Evolutionary conservation across 768 basidiomycete genomes (phyloP), one percentile per base, ranked within the genome.

Genomic region (Boletus insuetus): DNA sequence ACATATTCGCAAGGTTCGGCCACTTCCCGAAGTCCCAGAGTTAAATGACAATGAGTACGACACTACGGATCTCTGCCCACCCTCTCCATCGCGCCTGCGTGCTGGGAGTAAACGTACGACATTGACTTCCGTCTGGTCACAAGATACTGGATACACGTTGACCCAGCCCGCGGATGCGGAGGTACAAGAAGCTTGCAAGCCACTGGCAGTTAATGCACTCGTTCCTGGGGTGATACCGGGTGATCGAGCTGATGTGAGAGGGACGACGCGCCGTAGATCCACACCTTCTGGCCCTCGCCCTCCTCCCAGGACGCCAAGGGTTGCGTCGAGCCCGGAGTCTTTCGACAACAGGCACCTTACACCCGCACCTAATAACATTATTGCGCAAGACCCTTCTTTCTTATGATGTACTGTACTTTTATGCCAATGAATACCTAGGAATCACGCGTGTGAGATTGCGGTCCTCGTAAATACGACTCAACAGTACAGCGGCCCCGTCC

Each of bases 121-220:
- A 26, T 40, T 40, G 46, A 13, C 51, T 12, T 51, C 67, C 6
- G 57, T 71, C 17, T 69, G 64, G 69, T 73, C 69, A 34, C 62
- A 69, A 40, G 70, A 86, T 74, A 24, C 70, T 70, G 54, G 86
- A 65, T 35, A 68, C 75, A 50, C 75, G 75, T 62, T 71, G 73
- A 22, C 75, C 46, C 53, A 49, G n/a, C 13, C 39, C 3, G 46
- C 22, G 7, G 51, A 68, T 19, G 17, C 19, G 9, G 57, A 55
- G 49, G 26, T 14, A 11, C 44, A 48, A n/a, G 50, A 51, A n/a
- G 47, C 46, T 29, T 49, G 46, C 42, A 38, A 26, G 31, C 46
- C 46, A 2, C 20, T 51, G 31, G 16, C 49, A 20, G 41, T 42
- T 20, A 35, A 53, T 16, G 16, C 56, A 9, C 24, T 52, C 9